These are phyloP conservation scores for Saturnispora gosingensis DNA, from an alignment of 805 yeast species.

Conservation along the genomic window DNA sequence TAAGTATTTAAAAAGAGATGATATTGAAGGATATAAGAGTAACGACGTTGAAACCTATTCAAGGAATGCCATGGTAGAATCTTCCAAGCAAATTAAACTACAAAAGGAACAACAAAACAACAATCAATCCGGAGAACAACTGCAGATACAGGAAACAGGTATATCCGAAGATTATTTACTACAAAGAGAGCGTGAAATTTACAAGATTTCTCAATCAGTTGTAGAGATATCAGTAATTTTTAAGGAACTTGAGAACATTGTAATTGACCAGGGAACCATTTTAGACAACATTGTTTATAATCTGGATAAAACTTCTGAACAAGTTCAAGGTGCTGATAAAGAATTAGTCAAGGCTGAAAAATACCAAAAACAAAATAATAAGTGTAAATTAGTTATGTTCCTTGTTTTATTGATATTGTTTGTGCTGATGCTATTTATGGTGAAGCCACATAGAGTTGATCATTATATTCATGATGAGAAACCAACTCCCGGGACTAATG, in stretches of 20 bases:
- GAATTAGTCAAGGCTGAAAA: slow-evolving; percentile 68
- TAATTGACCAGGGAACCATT: slow-evolving; percentile 92
- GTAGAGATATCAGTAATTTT: slow-evolving; percentile 88
- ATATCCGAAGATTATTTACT: slow-evolving; percentile 39
- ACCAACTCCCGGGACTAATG: background rate
- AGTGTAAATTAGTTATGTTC: slow-evolving; percentile 78
- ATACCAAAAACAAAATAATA: slow-evolving; percentile 82
- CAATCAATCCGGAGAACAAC: slow-evolving; percentile 50
- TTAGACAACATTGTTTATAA: slow-evolving; percentile 92
- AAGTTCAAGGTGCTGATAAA: slow-evolving; percentile 66
- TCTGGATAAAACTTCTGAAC: slow-evolving; percentile 66
- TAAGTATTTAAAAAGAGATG: slow-evolving; percentile 74
- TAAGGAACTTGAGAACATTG: slow-evolving; percentile 83
- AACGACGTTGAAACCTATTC: slow-evolving; percentile 39
- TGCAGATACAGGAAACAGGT: slow-evolving; percentile 41
- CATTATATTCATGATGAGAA: slow-evolving; percentile 21
- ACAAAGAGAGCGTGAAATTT: slow-evolving; percentile 83
- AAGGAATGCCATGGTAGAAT: slow-evolving; percentile 38
- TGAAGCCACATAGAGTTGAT: slow-evolving; percentile 42
- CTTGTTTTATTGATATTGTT: slow-evolving; percentile 63
- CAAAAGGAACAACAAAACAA: slow-evolving; percentile 16
- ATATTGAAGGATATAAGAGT: slow-evolving; percentile 24
- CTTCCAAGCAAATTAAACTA: slow-evolving; percentile 37
- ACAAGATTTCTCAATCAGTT: slow-evolving; percentile 87
- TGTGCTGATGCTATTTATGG: slow-evolving; percentile 57